Base-by-base conservation (phyloP, 225 moss, liverwort and hornwort species). In the Pleurozium schreberi region DNA sequence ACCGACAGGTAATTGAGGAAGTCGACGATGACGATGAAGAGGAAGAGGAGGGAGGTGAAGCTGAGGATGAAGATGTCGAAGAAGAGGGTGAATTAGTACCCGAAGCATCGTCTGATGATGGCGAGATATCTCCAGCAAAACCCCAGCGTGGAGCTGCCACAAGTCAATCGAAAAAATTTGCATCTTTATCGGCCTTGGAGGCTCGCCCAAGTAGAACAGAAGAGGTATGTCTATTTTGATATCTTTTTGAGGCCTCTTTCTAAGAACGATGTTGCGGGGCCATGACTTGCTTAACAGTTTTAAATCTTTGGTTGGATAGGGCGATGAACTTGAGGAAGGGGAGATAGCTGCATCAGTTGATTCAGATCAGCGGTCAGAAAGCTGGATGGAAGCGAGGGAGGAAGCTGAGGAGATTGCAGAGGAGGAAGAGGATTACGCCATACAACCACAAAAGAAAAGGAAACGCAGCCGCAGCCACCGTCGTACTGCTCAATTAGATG, bases 271-370 rank as follows among this genome's bases (percentile, higher is more conserved):
- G 49, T 87, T 78, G 26, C 34, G 70, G 80, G 62, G 30, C 50
- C 71, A 60, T 62, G 58, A 81, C 81, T 81, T 90, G 61, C 57
- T 80, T 52, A 88, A 67, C 20, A 53, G 45, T 83, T 90, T 13
- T 34, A 66, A 59, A 5, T 14, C 31, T 82, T 83, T 84, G 75
- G 67, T 20, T 80, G 88, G 75, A 57, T 92, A 98, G 97, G 95
- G 88, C 78, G 99, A 99, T 90, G 99, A 97, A 84, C 92, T 99
- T 31, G 99, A 99, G 92, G 99, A 99, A 93, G 99, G 99, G 60
- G 99, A 99, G 89, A 99, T 99, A 88, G 99, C 92, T 79, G 99
- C 95, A 75, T 99, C 97, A 79, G 94, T 95, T 74, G 99, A 96
- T 88, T 97, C 97, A 60, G 97, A 95, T 80, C 91, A 95, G 84